Conservation (phyloP, 257 asterid genomes). For the Solanum stenotomum region DNA sequence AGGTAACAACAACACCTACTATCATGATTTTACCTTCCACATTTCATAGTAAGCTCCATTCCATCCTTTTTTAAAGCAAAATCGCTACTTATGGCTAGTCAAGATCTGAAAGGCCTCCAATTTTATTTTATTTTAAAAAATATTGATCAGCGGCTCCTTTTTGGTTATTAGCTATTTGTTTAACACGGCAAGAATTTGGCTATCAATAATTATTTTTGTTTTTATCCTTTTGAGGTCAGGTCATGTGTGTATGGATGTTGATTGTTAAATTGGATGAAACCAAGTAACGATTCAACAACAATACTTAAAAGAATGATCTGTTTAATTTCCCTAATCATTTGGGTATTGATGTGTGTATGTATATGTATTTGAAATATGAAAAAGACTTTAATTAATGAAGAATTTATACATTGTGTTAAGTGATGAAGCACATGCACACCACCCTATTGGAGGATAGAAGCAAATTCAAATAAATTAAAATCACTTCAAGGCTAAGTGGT, state of each 20-base stretch:
- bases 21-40: too few relatives aligned
- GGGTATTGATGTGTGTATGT: neutral
- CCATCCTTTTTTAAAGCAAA: too few relatives aligned
- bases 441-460: constrained; percentile 28
- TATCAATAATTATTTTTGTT: neutral
- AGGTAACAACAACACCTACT: too few relatives aligned
- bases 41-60: too few relatives aligned
- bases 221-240: neutral
- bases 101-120: neutral
- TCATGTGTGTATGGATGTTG: neutral
- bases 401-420: constrained; percentile 9
- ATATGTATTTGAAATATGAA: constrained; percentile 6
- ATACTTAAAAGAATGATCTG: neutral
- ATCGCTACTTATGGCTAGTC: neutral
- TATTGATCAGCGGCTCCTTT: neutral
- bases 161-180: neutral
- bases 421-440: constrained; percentile 59
- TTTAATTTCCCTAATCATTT: neutral
- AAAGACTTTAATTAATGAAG: constrained; percentile 16
- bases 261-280: neutral
- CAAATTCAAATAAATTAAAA: neutral
- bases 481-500: constrained; percentile 30
- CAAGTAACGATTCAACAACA: neutral
- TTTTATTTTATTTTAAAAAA: neutral
- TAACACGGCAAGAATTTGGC: neutral